Evolutionary conservation across 2,329 filamentous ascomycete species (phyloP).

Genomic region (Fusarium albosuccineum): DNA sequence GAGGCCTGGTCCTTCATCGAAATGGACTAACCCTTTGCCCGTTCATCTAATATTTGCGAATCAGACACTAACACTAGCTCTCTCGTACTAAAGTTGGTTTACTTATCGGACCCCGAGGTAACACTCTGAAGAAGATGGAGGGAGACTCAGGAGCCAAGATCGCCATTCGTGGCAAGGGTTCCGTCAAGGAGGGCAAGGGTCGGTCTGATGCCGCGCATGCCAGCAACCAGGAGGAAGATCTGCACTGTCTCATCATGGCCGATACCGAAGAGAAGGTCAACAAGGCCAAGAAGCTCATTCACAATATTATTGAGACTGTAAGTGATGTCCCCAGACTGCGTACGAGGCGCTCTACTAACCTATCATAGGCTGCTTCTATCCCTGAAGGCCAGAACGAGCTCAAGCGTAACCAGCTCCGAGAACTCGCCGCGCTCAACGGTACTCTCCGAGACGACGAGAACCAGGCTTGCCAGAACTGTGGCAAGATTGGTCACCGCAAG

Average conservation of each 20-base stretch:
- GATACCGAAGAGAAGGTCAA: conserved; percentile 99
- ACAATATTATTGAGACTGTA: conserved; percentile 99
- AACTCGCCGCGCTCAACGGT: conserved; percentile 97
- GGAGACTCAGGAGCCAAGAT: conserved; percentile 97
- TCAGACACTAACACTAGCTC: conserved; percentile 91
- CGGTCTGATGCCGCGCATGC: conserved; percentile 98
- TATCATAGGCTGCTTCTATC: conserved; percentile 88
- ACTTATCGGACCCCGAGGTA: conserved; percentile 99
- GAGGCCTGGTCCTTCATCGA: conserved; percentile 52
- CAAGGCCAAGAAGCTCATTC: conserved; percentile 98
- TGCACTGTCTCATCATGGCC: conserved; percentile 99
- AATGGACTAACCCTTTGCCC: conserved; percentile 45
- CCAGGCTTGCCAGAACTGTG: conserved; percentile 99
- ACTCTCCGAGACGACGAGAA: conserved; percentile 99
- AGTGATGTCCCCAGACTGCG: conserved; percentile 54
- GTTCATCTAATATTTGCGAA: conserved; percentile 53
- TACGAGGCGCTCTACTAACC: conserved; percentile 40
- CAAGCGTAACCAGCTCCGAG: conserved; percentile 97
- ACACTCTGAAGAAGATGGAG: conserved; percentile 99
- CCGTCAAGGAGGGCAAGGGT: conserved; percentile 99
- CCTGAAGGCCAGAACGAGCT: conserved; percentile 99
- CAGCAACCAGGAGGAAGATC: conserved; percentile 99
- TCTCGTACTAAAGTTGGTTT: conserved; percentile 94
- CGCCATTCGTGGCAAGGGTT: conserved; percentile 99
- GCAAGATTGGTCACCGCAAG: conserved; percentile 98